These are phyloP conservation scores for Vaccinium myrtillus DNA, from an alignment of 148 eudicot genomes.

Conservation along the genomic window DNA sequence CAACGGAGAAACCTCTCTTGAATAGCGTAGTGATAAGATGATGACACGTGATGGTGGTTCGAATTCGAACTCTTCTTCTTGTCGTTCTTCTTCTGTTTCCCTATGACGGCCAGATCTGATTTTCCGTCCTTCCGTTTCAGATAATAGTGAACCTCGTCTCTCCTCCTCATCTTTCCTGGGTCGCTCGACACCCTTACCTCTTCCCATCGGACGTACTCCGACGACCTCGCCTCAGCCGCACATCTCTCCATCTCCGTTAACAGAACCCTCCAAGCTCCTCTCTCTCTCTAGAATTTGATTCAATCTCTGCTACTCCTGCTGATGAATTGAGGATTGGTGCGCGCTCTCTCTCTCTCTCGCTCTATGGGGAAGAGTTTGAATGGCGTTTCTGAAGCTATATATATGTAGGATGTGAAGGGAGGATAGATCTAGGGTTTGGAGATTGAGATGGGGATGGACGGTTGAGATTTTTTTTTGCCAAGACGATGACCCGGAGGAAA, in stretches of 20 bases:
- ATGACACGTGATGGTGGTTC: slow-evolving; percentile 37
- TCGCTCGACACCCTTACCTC: slow-evolving; percentile 55
- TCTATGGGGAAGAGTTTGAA: background rate
- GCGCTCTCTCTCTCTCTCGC: background rate
- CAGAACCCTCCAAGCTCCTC: slow-evolving; percentile 3
- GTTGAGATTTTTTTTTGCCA: slow-evolving; percentile 26
- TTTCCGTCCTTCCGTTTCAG: slow-evolving; percentile 56
- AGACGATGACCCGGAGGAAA: slow-evolving; percentile 32
- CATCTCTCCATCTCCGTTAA: slow-evolving; percentile 18
- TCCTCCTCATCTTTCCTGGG: slow-evolving; percentile 35
- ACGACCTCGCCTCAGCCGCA: slow-evolving; percentile 16
- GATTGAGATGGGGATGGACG: slow-evolving; percentile 23
- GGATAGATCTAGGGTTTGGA: slow-evolving; percentile 36
- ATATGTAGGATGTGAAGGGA: background rate
- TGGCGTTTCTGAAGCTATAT: slow-evolving; percentile 12
- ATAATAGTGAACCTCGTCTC: slow-evolving; percentile 50
- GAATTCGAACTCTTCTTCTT: slow-evolving; percentile 21
- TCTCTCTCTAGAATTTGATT: background rate
- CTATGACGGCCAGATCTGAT: slow-evolving; percentile 68
- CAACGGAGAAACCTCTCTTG: slow-evolving; percentile 22
- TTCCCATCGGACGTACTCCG: slow-evolving; percentile 59
- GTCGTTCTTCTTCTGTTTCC: slow-evolving; percentile 55
- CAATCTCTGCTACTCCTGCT: too few relatives aligned
- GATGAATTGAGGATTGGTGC: background rate
- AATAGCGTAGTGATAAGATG: slow-evolving; percentile 38